phyloP scores from a whole-genome alignment of 768 basidiomycete species.

The Calvatia gigantea region DNA sequence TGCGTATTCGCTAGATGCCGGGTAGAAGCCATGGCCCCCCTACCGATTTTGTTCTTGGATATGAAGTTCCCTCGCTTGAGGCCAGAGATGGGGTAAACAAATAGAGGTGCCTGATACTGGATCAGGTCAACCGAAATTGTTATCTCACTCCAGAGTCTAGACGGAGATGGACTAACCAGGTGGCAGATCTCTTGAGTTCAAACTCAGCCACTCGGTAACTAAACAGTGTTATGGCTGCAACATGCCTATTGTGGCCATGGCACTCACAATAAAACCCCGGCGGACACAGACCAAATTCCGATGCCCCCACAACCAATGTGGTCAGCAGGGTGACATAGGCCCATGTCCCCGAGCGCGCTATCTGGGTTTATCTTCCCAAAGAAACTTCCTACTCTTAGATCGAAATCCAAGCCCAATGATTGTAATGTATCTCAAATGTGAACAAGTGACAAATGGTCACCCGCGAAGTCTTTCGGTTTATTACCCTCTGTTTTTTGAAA shows the following conservation, averaged over 20 bases:
- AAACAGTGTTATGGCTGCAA: not conserved
- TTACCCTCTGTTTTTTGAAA: not conserved
- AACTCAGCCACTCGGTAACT: not conserved
- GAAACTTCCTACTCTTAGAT: no score
- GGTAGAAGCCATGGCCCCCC: not conserved
- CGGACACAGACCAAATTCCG: slow-evolving; percentile 1
- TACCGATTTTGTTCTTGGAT: not conserved
- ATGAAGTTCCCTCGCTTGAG: not conserved
- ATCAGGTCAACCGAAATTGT: not conserved
- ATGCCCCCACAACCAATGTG: not conserved
- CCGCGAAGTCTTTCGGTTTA: not conserved
- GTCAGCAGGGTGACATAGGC: not conserved
- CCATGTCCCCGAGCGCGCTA: no score
- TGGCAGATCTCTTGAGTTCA: not conserved
- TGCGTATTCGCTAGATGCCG: not conserved
- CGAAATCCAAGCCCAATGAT: not conserved
- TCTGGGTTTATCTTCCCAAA: no score
- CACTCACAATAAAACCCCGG: not conserved
- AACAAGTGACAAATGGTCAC: not conserved
- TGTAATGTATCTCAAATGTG: not conserved
- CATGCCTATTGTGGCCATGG: not conserved
- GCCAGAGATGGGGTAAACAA: not conserved
- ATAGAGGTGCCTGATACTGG: not conserved
- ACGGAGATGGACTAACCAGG: not conserved
- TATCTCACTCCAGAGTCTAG: not conserved